Percentiles rank a stretch among this genome's conserved stretches.
Evolutionary conservation across 345 rosid species (phyloP).

Genomic region (Populus alba): DNA sequence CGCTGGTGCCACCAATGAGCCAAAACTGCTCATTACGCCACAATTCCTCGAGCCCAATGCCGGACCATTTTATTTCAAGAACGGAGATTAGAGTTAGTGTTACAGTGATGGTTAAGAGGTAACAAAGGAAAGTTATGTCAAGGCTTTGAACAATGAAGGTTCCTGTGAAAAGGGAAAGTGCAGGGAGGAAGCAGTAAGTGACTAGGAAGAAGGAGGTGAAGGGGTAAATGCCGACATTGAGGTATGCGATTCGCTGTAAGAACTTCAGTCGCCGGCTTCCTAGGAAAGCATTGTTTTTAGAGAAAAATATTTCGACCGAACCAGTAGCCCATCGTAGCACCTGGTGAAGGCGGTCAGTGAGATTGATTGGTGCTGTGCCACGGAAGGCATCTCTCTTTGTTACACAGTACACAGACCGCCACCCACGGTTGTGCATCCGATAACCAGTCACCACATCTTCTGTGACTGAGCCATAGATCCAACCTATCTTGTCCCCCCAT

Average conservation of each 20-base stretch:
- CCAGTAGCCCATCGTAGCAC: slow-evolving; percentile 97
- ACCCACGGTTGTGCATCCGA: slow-evolving; percentile 96
- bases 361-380: slow-evolving; percentile 88
- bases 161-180: slow-evolving; percentile 75
- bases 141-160: slow-evolving; percentile 68
- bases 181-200: slow-evolving; percentile 82
- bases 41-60: slow-evolving; percentile 73
- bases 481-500: slow-evolving; percentile 84
- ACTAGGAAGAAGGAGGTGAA: slow-evolving; percentile 79
- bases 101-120: slow-evolving; percentile 62
- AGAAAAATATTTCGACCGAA: slow-evolving; percentile 87
- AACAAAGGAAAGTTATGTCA: slow-evolving; percentile 53
- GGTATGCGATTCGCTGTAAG: slow-evolving; percentile 78
- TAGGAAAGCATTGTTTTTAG: slow-evolving; percentile 68
- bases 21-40: slow-evolving; percentile 97
- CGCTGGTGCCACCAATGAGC: slow-evolving; percentile 89
- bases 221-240: slow-evolving; percentile 84
- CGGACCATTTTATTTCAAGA: slow-evolving; percentile 91
- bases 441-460: slow-evolving; percentile 93
- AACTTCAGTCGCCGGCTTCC: slow-evolving; percentile 71
- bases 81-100: slow-evolving; percentile 66
- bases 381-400: slow-evolving; percentile 91
- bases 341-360: slow-evolving; percentile 88
- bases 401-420: slow-evolving; percentile 86
- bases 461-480: slow-evolving; percentile 85